A percentile compares a stretch with the other conserved stretches of the same genome.
phyloP scores from a whole-genome alignment of 129 eudicot genomes.

The Flaveria sonorensis region DNA sequence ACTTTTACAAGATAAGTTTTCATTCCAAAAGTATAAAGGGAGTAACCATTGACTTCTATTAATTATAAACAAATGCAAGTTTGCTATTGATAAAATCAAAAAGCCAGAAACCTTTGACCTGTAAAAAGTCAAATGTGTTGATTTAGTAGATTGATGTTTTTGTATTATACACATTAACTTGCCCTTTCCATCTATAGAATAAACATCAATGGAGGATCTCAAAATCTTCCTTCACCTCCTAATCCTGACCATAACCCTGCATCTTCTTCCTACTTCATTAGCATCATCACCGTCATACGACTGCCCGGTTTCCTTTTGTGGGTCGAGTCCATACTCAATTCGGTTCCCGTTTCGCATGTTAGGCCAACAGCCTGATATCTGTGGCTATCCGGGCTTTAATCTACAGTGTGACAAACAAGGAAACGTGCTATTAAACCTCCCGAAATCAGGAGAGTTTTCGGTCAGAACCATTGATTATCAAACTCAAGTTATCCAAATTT shows the following conservation, averaged over 20 bases:
- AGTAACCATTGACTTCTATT: constrained; percentile 32
- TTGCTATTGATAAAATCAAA: constrained; percentile 34
- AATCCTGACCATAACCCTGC: constrained; percentile 28
- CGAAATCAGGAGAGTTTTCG: constrained; percentile 47
- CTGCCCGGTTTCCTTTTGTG: constrained; percentile 48
- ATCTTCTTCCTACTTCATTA: constrained; percentile 29
- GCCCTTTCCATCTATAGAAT: constrained; percentile 23
- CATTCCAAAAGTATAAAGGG: neutral
- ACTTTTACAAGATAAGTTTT: neutral
- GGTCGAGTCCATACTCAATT: constrained; percentile 25
- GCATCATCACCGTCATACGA: constrained; percentile 26
- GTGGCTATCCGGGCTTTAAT: constrained; percentile 56
- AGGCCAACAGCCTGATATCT: constrained; percentile 38
- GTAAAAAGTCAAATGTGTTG: constrained; percentile 33
- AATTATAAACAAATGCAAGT: constrained; percentile 24
- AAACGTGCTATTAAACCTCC: constrained; percentile 39
- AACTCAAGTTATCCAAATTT: constrained; percentile 49
- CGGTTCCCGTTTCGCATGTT: constrained; percentile 51
- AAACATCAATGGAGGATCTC: constrained; percentile 39
- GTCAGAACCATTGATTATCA: constrained; percentile 54
- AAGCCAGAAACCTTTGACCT: constrained; percentile 35
- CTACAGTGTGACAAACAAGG: constrained; percentile 45
- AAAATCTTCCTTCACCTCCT: constrained; percentile 31
- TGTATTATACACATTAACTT: constrained; percentile 23
- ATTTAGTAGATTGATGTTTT: constrained; percentile 16